A percentile compares a stretch with the other conserved stretches of the same genome.
Evolutionary conservation across 345 rosid species (phyloP).

Genomic region (Streptanthus diversifolius): DNA sequence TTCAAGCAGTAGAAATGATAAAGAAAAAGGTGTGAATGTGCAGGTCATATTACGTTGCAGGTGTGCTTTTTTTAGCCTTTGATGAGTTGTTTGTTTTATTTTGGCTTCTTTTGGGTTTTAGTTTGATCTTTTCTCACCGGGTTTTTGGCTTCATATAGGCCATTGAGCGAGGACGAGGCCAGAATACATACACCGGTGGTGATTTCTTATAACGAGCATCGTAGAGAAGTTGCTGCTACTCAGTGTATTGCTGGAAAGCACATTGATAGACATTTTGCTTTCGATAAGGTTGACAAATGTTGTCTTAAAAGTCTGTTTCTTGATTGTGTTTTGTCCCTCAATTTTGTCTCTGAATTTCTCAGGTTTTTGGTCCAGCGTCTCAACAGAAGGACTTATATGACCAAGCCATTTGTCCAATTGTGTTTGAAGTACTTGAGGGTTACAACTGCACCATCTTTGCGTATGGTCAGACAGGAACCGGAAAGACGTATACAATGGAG

Average conservation of each 20-base stretch:
- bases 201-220: constrained; percentile 75
- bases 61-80: constrained; percentile 33
- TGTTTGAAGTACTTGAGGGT: constrained; percentile 95
- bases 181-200: constrained; percentile 80
- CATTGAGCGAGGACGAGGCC: constrained; percentile 80
- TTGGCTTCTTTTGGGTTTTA: constrained; percentile 1
- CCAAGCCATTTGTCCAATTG: constrained; percentile 83
- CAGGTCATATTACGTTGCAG: constrained; percentile 98
- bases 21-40: constrained; percentile 94
- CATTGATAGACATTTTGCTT: constrained; percentile 89
- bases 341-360: neutral
- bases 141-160: constrained; percentile 41
- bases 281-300: constrained; percentile 62
- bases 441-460: constrained; percentile 99
- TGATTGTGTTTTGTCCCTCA: neutral
- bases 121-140: neutral
- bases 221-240: constrained; percentile 82
- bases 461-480: constrained; percentile 98
- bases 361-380: constrained; percentile 96
- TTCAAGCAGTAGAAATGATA: constrained; percentile 60
- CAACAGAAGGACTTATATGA: constrained; percentile 84
- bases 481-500: constrained; percentile 99
- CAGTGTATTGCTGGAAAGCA: constrained; percentile 95
- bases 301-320: neutral
- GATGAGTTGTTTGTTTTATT: neutral